A percentile compares a stretch with the other conserved stretches of the same genome.
Conservation (phyloP, 148 eudicot genomes). For the Drosera capensis region DNA sequence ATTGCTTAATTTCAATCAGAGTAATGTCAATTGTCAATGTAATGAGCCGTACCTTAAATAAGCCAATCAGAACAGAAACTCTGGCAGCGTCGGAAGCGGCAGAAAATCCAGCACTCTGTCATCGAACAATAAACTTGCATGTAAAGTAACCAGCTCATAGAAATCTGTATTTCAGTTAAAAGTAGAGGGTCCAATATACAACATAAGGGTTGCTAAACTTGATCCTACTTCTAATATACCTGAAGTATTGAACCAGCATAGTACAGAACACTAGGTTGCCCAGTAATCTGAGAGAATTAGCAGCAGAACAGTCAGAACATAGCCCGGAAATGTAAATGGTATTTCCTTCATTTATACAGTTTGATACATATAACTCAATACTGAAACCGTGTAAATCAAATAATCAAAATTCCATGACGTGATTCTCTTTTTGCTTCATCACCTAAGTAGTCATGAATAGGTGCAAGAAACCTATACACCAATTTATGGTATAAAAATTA, state of each 20-base stretch:
- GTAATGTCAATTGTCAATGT: neutral
- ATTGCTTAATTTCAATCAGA: neutral
- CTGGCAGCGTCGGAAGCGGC: slow-evolving; percentile 96
- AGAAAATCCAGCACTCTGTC: slow-evolving; percentile 94
- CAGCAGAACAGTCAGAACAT: slow-evolving; percentile 6
- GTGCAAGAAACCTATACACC: no score
- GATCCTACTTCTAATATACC: slow-evolving; percentile 24
- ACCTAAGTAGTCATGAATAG: no score
- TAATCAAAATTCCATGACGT: no score
- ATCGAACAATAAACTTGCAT: no score
- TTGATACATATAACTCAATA: neutral
- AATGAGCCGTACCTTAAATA: slow-evolving; percentile 53
- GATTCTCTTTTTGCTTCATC: no score
- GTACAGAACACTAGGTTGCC: slow-evolving; percentile 95
- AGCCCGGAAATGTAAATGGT: neutral
- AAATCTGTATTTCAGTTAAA: no score
- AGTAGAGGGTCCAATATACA: neutral
- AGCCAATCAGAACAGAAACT: slow-evolving; percentile 81
- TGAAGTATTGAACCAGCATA: slow-evolving; percentile 98
- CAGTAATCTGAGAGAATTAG: slow-evolving; percentile 51
- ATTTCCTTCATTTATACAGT: neutral
- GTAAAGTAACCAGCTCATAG: no score
- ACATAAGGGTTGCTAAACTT: neutral
- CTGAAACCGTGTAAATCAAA: neutral
- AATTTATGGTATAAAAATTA: no score